Evolutionary conservation across 2,329 filamentous ascomycete species (phyloP), one percentile per base, ranked within the genome.

Genomic region (Celoporthe dispersa): DNA sequence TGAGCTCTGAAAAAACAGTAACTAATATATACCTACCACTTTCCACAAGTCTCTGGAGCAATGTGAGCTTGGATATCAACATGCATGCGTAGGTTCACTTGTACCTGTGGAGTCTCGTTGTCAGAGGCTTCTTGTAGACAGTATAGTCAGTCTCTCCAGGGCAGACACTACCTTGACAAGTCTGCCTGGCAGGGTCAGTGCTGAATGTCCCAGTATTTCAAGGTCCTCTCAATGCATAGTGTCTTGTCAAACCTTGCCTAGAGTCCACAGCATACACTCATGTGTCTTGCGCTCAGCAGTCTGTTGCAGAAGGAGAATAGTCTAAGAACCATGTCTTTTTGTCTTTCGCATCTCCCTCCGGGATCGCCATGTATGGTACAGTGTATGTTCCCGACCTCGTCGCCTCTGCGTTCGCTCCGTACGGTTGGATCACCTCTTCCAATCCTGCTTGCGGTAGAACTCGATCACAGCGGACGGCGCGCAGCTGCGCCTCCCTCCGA

Each of bases 11-110:
- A 37, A 37, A 61, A 41, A 66, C 67, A 64, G 70, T 66, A 60
- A 67, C 57, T 71, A 71, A 71, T 71, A 69, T 67, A 67, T 65
- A 71, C 44, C 64, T 57, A 62, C 61, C 55, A 71, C 57, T 41
- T 69, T n/a, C 37, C 31, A 25, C 22, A 37, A 51, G 12, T 60
- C 57, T 19, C 9, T 57, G 28, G 12, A 19, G 53, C 6, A 31
- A 57, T 1, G 28, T 57, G 28, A 57, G 53, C 28, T 31, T 57
- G 28, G 53, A 57, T 3, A 31, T 19, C n/a, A 31, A 14, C 16
- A 33, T 57, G 53, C 14, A 31, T 12, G 53, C 25, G 37, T 39
- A 33, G 33, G 28, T 31, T 1, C 7, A 5, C 4, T 31, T 19
- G 28, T 19, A 14, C 1, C 25, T 31, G 25, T 9, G 12, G 33